Conservation (phyloP, 2,329 filamentous ascomycete species). For the Fusarium siculi region DNA sequence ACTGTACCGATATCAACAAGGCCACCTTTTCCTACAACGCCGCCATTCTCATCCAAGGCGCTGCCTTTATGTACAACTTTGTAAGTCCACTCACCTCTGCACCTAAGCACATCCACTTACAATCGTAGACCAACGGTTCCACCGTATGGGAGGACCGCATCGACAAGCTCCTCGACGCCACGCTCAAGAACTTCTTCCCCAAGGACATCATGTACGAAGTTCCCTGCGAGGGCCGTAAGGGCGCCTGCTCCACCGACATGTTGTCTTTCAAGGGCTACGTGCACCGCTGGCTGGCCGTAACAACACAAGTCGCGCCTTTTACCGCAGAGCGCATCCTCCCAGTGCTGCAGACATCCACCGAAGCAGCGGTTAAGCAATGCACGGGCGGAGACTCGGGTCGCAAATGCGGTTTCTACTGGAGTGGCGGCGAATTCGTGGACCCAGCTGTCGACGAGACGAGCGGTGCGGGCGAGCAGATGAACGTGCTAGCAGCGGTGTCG, state of each 20-base stretch:
- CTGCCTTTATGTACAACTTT: slow-evolving; percentile 75
- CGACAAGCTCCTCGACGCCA: slow-evolving; percentile 63
- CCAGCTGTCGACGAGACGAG: slow-evolving; percentile 63
- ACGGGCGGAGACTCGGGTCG: slow-evolving; percentile 66
- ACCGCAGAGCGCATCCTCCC: slow-evolving; percentile 65
- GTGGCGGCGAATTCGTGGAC: slow-evolving; percentile 55
- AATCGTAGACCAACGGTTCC: slow-evolving; percentile 60
- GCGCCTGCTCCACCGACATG: slow-evolving; percentile 76
- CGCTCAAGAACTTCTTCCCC: slow-evolving; percentile 64
- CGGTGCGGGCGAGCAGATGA: slow-evolving; percentile 69
- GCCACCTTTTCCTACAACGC: slow-evolving; percentile 76
- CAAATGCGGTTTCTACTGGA: slow-evolving; percentile 75
- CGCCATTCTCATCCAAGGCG: slow-evolving; percentile 69
- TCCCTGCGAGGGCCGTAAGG: slow-evolving; percentile 68
- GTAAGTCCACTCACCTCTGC: slow-evolving; percentile 47
- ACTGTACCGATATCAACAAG: slow-evolving; percentile 70
- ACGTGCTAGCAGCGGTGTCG: slow-evolving; percentile 65
- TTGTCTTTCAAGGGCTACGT: slow-evolving; percentile 78
- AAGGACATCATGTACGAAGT: slow-evolving; percentile 72
- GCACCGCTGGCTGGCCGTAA: slow-evolving; percentile 71
- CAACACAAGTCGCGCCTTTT: slow-evolving; percentile 70
- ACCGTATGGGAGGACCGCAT: slow-evolving; percentile 66
- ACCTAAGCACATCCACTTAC: background rate
- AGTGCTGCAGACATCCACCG: slow-evolving; percentile 66
- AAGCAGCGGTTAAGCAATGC: slow-evolving; percentile 71